Evolutionary conservation across 139 green algal genomes (phyloP), one percentile per base, ranked within the genome.

Genomic region (Deuterostichococcus epilithicus): DNA sequence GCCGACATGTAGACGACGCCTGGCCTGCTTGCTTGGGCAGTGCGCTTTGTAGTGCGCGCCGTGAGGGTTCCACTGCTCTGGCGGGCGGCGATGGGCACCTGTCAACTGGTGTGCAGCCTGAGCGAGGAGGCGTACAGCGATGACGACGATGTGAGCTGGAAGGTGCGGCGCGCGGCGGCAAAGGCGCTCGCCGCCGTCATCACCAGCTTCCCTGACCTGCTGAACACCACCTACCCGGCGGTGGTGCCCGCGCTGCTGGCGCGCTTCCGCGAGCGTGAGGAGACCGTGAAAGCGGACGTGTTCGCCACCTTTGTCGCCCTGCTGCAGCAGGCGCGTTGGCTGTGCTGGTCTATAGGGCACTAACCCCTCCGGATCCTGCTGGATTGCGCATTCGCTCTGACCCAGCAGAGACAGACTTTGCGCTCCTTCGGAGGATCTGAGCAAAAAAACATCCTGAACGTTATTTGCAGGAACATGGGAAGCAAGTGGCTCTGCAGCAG

Each of bases 61-160:
- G n/a, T n/a, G n/a, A n/a, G n/a, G n/a, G n/a, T n/a, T n/a, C n/a
- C n/a, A 60, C 13, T 60, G 45, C 45, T 60, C 15, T 60, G 45
- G 45, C 18, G 63, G 26, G 63, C 8, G 28, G n/a, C n/a, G n/a
- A n/a, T n/a, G n/a, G n/a, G n/a, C n/a, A n/a, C n/a, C n/a, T n/a
- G n/a, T n/a, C n/a, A n/a, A n/a, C n/a, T n/a, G n/a, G 26, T 32
- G 10, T 78, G 68, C 71, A 88, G 83, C 8, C 39, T 83, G 75
- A 80, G 79, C 67, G 85, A 92, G 38, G 88, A 97, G n/a, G 90
- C 90, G 34, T 98, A 96, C 89, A 92, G 78, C 47, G 95, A 99
- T 78, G 95, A 99, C 68, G 95, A 99, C 71, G 95, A 99, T 76
- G 79, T 86, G 58, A 96, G 89, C 88, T 99, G 95, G 95, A 99